Evolutionary conservation across 345 rosid genomes (phyloP).

Genomic region (Cardamine chenopodiifolia): DNA sequence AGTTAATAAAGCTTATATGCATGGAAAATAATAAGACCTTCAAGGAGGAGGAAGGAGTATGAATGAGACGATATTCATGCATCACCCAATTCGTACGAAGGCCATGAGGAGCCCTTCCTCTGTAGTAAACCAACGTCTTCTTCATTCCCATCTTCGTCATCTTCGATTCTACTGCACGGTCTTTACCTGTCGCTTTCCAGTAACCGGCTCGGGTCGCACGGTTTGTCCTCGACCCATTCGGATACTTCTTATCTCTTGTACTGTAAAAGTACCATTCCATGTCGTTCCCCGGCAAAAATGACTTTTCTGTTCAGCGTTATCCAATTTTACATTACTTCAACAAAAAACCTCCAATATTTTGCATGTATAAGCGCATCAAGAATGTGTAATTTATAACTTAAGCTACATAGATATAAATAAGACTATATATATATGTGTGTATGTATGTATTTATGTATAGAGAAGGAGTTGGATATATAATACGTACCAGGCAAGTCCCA

Average conservation of each 20-base stretch:
- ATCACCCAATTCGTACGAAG: slow-evolving; percentile 75
- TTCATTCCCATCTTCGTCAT: slow-evolving; percentile 67
- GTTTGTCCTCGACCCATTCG: slow-evolving; percentile 78
- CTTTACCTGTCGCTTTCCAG: slow-evolving; percentile 87
- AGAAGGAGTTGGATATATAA: not conserved
- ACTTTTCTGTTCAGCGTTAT: slow-evolving; percentile 52
- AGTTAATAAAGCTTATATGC: not conserved
- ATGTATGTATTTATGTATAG: no score
- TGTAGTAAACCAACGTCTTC: slow-evolving; percentile 76
- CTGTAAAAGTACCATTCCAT: slow-evolving; percentile 86
- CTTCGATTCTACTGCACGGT: slow-evolving; percentile 54
- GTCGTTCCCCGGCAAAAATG: slow-evolving; percentile 72
- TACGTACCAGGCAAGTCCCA: slow-evolving; percentile 79
- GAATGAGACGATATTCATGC: slow-evolving; percentile 70
- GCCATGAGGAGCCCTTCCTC: slow-evolving; percentile 73
- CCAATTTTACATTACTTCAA: not conserved
- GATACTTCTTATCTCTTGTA: slow-evolving; percentile 77
- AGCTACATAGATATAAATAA: not conserved
- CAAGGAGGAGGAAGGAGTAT: slow-evolving; percentile 46
- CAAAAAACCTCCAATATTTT: not conserved
- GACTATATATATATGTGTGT: not conserved
- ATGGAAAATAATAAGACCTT: slow-evolving; percentile 23
- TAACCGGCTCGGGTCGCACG: slow-evolving; percentile 73
- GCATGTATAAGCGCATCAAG: not conserved
- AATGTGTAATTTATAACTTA: not conserved